A percentile compares a stretch with the other conserved stretches of the same genome.
phyloP scores from a whole-genome alignment of 2,329 filamentous ascomycete genomes.

The Cladosporium sp. region DNA sequence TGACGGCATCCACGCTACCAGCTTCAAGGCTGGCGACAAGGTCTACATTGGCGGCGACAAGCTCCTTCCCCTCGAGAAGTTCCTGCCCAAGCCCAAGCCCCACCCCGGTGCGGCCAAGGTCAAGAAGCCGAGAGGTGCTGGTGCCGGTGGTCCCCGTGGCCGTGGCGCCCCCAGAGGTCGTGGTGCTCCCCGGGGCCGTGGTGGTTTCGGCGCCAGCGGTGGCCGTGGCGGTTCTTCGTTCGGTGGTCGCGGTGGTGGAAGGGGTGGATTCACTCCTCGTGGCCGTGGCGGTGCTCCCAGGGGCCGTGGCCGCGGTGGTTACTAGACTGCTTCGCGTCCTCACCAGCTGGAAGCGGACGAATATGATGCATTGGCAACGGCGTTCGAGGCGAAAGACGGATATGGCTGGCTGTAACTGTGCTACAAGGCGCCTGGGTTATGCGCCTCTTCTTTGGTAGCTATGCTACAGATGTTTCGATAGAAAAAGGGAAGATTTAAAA shows the following conservation, averaged over 20 bases:
- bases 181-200: conserved; percentile 44
- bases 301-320: conserved; percentile 34
- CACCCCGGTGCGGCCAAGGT: conserved; percentile 61
- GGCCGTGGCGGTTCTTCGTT: conserved; percentile 42
- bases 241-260: conserved; percentile 52
- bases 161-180: conserved; percentile 53
- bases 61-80: conserved; percentile 89
- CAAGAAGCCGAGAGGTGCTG: conserved; percentile 63
- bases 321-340: conserved; percentile 12
- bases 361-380: conserved; percentile 13
- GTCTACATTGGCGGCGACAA: conserved; percentile 96
- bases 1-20: conserved; percentile 90
- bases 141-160: conserved; percentile 36
- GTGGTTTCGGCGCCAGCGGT: conserved; percentile 50
- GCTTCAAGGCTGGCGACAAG: conserved; percentile 95
- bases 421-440: conserved; percentile 10
- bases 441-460: conserved; percentile 13
- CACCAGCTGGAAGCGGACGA: conserved; percentile 6
- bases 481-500: conserved; percentile 12
- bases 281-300: conserved; percentile 28
- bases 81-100: conserved; percentile 89
- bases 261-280: conserved; percentile 41
- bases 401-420: conserved; percentile 10
- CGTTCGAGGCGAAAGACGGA: conserved; percentile 12
- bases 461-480: conserved; percentile 14